Evolutionary conservation across 495 filamentous ascomycete species (phyloP).

Genomic region (Pseudoneurospora amorphoporcata): DNA sequence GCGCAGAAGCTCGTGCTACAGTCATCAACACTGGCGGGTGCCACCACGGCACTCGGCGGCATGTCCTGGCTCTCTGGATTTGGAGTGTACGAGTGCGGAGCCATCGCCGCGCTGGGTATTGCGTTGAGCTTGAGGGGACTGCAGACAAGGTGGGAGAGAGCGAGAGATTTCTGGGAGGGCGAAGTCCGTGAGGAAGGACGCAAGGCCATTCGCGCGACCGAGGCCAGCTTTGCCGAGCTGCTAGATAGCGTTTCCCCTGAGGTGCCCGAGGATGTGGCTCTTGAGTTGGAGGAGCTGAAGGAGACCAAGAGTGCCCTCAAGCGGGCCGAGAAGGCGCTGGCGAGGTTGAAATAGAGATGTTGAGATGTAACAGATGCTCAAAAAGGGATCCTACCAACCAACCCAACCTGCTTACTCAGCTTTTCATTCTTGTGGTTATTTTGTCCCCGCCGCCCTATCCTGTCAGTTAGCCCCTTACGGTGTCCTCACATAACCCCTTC

Average conservation of each 20-base stretch:
- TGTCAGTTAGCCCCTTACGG: neutral
- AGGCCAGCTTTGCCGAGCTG: constrained; percentile 49
- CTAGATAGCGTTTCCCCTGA: constrained; percentile 32
- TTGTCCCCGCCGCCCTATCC: neutral
- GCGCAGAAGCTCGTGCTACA: constrained; percentile 70
- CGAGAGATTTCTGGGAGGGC: constrained; percentile 59
- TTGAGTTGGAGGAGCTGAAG: constrained; percentile 30
- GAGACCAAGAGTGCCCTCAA: constrained; percentile 46
- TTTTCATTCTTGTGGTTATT: neutral
- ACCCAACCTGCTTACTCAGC: too few relatives aligned
- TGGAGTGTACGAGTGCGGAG: constrained; percentile 63
- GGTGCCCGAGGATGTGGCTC: constrained; percentile 17
- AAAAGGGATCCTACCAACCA: neutral
- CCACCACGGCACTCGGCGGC: constrained; percentile 52
- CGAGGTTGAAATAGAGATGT: constrained; percentile 4
- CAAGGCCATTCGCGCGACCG: constrained; percentile 56
- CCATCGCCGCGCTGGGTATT: constrained; percentile 67
- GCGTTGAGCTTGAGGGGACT: constrained; percentile 63
- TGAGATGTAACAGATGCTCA: neutral
- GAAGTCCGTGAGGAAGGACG: constrained; percentile 74
- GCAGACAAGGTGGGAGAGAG: constrained; percentile 70
- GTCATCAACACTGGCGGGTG: constrained; percentile 54
- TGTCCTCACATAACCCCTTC: neutral
- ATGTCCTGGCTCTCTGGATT: constrained; percentile 56
- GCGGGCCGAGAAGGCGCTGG: constrained; percentile 31